Conservation (phyloP, 305 asterid genomes). For the Fraxinus baroniana region DNA sequence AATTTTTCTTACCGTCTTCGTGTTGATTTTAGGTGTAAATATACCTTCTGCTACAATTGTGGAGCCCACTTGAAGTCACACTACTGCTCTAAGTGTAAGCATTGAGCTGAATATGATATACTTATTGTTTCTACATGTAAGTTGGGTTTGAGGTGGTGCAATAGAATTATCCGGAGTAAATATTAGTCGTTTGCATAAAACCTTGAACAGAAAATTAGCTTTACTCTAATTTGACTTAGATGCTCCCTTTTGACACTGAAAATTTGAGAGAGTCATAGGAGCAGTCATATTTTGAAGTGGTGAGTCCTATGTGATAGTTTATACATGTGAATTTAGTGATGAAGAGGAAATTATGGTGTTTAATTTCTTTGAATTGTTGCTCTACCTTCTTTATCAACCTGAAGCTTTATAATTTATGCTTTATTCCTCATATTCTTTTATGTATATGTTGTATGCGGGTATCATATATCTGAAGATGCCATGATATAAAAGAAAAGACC, state of each 20-base stretch:
- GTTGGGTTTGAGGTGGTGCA: background rate
- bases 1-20: background rate
- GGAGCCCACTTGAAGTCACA: constrained; percentile 22
- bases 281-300: background rate
- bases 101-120: too few species aligned
- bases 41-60: constrained; percentile 41
- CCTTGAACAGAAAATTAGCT: background rate
- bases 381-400: background rate
- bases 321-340: background rate
- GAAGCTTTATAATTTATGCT: background rate
- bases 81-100: too few species aligned
- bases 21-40: constrained; percentile 35
- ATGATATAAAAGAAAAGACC: background rate
- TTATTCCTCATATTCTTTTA: background rate
- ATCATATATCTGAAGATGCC: background rate
- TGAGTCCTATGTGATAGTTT: background rate
- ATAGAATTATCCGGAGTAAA: background rate
- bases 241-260: background rate
- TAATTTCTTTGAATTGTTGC: background rate
- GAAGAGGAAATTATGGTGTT: background rate
- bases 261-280: background rate
- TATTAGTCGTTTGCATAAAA: background rate
- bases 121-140: background rate
- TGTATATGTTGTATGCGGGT: background rate
- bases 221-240: background rate